A percentile compares a stretch with the other conserved stretches of the same genome.
These are phyloP conservation scores for Bonia amplexicaulis DNA, from an alignment of 176 grass and related monocot species.

Conservation along the genomic window DNA sequence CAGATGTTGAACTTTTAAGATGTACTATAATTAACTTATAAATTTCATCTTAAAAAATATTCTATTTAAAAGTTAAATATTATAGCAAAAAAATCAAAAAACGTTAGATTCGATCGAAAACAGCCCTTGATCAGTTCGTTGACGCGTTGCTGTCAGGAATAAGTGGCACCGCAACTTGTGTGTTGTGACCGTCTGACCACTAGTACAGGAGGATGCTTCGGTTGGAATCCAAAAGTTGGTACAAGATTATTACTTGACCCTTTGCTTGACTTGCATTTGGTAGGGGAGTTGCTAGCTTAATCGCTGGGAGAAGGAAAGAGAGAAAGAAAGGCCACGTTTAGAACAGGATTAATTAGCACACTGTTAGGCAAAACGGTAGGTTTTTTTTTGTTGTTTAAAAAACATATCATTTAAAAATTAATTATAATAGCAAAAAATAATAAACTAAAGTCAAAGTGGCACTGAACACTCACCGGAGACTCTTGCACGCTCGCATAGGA, in stretches of 20 bases:
- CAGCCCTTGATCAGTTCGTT: slow-evolving; percentile 29
- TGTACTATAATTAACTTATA: too few species aligned
- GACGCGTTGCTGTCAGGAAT: slow-evolving; percentile 22
- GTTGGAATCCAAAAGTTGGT: slow-evolving; percentile 11
- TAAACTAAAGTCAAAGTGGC: too few species aligned
- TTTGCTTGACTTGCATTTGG: neutral
- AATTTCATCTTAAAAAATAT: too few species aligned
- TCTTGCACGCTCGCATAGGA: neutral
- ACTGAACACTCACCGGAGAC: neutral
- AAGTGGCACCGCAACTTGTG: neutral
- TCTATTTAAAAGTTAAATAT: too few species aligned
- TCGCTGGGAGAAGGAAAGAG: neutral
- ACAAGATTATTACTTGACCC: neutral
- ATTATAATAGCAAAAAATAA: too few species aligned
- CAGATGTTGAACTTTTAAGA: too few species aligned
- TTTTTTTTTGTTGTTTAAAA: too few species aligned
- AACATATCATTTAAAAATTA: too few species aligned
- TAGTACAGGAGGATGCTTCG: slow-evolving; percentile 17
- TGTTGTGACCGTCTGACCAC: neutral
- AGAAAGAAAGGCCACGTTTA: slow-evolving; percentile 35
- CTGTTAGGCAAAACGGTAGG: slow-evolving; percentile 12
- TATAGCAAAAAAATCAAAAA: too few species aligned
- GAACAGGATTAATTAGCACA: slow-evolving; percentile 14
- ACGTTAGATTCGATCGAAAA: too few species aligned
- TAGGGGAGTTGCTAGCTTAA: neutral